phyloP scores from a whole-genome alignment of 495 filamentous ascomycete genomes.

The Ascobolus immersus region DNA sequence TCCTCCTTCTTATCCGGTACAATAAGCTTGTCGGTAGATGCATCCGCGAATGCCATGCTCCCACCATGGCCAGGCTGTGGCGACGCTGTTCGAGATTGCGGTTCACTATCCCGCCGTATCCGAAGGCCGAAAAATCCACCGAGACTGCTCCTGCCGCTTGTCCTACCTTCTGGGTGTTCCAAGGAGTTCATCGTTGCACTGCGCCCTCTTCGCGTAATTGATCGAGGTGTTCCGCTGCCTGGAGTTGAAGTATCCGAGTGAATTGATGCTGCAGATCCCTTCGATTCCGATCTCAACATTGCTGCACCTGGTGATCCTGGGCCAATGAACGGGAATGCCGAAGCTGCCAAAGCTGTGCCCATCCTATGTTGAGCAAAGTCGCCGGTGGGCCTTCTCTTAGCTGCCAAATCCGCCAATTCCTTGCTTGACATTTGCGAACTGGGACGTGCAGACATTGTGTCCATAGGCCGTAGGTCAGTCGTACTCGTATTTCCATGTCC shows the following conservation, averaged over 20 bases:
- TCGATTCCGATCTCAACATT: constrained; percentile 34
- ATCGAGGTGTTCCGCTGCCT: constrained; percentile 24
- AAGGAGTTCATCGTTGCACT: constrained; percentile 77
- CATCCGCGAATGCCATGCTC: constrained; percentile 15
- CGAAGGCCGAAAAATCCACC: constrained; percentile 55
- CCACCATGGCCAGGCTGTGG: constrained; percentile 10
- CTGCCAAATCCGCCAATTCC: too few relatives aligned
- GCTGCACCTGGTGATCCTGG: constrained; percentile 10
- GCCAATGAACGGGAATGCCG: constrained; percentile 10
- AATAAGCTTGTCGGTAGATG: constrained; percentile 29
- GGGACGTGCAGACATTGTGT: neutral
- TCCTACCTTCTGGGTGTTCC: constrained; percentile 28
- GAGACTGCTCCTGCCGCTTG: constrained; percentile 63
- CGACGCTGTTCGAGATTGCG: constrained; percentile 7
- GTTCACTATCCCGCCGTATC: constrained; percentile 15
- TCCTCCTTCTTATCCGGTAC: constrained; percentile 61
- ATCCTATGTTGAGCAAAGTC: neutral
- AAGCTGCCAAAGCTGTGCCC: neutral
- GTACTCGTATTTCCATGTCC: neutral
- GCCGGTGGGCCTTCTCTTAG: neutral
- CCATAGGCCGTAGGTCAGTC: neutral
- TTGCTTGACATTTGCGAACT: neutral
- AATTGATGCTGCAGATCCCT: constrained; percentile 37
- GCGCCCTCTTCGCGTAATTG: constrained; percentile 35
- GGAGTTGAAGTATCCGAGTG: constrained; percentile 54